Evolutionary conservation across 148 eudicot species (phyloP).

Genomic region (Mesembryanthemum crystallinum): DNA sequence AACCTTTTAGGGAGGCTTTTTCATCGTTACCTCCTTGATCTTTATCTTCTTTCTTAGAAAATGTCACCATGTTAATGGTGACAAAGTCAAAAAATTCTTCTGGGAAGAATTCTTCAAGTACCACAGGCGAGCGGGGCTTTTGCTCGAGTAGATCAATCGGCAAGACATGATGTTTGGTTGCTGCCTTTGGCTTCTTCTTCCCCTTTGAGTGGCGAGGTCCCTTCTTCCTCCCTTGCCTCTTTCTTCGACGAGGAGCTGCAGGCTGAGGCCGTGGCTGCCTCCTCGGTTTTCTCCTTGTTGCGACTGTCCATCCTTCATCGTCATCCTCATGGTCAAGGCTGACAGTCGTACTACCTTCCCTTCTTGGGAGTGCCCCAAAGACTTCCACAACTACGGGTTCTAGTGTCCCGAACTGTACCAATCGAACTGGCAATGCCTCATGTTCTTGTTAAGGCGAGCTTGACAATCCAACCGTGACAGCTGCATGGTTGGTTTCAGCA

Average conservation of each 20-base stretch:
- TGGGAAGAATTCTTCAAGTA: neutral
- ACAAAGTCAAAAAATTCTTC: neutral
- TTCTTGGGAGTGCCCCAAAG: too few species aligned
- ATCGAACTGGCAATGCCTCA: too few species aligned
- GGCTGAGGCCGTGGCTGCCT: neutral
- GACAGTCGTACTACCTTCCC: too few species aligned
- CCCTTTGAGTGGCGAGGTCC: neutral
- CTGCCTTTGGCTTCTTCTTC: neutral
- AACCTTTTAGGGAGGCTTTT: too few species aligned
- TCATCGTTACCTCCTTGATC: neutral
- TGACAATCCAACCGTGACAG: neutral
- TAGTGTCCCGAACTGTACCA: neutral
- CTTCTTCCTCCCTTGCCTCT: neutral
- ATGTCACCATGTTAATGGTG: neutral
- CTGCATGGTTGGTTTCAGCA: too few species aligned
- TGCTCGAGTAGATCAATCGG: neutral
- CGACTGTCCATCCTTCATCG: constrained; percentile 7
- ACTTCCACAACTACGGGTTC: neutral
- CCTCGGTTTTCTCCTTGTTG: neutral
- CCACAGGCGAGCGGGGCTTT: neutral
- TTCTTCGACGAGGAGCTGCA: neutral
- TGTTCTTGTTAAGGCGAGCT: neutral
- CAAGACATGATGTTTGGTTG: neutral
- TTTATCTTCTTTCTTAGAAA: neutral
- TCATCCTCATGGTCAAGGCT: neutral